A percentile compares a stretch with the other conserved stretches of the same genome.
Conservation (phyloP, 108 stramenopile genomes). For the Ochromonas danica region DNA sequence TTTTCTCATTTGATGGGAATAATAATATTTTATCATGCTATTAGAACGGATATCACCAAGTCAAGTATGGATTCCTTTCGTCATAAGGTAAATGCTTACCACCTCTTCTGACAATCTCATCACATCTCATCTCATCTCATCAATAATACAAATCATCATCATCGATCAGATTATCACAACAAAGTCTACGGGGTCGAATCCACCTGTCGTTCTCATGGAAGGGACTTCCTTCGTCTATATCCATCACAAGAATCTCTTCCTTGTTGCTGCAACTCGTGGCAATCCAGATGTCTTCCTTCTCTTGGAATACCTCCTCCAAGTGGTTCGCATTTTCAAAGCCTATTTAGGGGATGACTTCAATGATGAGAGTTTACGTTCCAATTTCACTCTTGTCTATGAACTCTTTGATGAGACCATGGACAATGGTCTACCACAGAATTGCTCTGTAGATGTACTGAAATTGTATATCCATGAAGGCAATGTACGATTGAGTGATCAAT, state of each 20-base stretch:
- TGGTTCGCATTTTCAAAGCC: slow-evolving; percentile 85
- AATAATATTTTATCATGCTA: slow-evolving; percentile 20
- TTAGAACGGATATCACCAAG: slow-evolving; percentile 51
- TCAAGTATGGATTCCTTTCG: slow-evolving; percentile 55
- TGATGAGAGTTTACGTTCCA: slow-evolving; percentile 83
- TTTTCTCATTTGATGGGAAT: neutral
- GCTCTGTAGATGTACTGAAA: slow-evolving; percentile 91
- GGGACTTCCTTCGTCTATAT: slow-evolving; percentile 94
- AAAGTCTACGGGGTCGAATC: slow-evolving; percentile 87
- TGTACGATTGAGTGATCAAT: slow-evolving; percentile 41
- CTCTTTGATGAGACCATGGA: slow-evolving; percentile 76
- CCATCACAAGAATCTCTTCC: slow-evolving; percentile 91
- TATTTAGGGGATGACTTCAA: slow-evolving; percentile 97
- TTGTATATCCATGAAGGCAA: slow-evolving; percentile 95
- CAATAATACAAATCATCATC: neutral
- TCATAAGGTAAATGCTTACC: slow-evolving; percentile 55
- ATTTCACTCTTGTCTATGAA: slow-evolving; percentile 98
- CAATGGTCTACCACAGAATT: slow-evolving; percentile 93
- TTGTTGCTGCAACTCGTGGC: slow-evolving; percentile 90
- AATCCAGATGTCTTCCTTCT: slow-evolving; percentile 96
- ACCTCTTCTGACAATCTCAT: neutral
- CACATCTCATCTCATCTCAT: slow-evolving; percentile 30
- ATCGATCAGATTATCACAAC: slow-evolving; percentile 81
- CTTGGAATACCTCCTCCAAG: slow-evolving; percentile 93
- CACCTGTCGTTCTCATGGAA: slow-evolving; percentile 90